phyloP scores from a whole-genome alignment of 352 stramenopile species.

The Hyaloperonospora arabidopsidis region DNA sequence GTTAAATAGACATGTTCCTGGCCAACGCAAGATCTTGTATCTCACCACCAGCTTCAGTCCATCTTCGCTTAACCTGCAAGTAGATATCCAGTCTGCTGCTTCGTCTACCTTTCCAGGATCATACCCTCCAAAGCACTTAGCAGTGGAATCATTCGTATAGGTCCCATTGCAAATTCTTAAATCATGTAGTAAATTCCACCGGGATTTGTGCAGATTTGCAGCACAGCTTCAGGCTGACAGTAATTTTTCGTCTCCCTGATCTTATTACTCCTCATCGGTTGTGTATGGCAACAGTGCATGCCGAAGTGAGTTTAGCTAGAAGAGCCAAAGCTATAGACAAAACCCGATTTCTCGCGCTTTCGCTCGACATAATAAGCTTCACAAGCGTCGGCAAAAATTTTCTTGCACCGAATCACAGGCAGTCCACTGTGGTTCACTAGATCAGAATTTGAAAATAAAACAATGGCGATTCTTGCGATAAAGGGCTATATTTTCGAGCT shows the following conservation, averaged over 20 bases:
- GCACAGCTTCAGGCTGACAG: constrained; percentile 71
- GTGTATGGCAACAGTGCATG: constrained; percentile 66
- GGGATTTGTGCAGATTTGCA: constrained; percentile 83
- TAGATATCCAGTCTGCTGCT: constrained; percentile 17
- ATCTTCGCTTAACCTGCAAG: constrained; percentile 25
- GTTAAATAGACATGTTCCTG: constrained; percentile 15
- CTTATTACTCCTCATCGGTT: constrained; percentile 70
- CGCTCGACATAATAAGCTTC: constrained; percentile 70
- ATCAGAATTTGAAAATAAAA: constrained; percentile 80
- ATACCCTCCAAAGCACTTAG: constrained; percentile 41
- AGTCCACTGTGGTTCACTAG: constrained; percentile 73
- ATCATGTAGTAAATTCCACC: constrained; percentile 76
- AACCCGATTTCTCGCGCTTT: constrained; percentile 64
- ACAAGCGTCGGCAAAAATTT: constrained; percentile 83
- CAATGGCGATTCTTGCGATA: constrained; percentile 77
- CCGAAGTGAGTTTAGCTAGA: constrained; percentile 13
- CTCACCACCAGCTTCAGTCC: constrained; percentile 30
- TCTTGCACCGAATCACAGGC: constrained; percentile 79
- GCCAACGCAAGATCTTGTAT: constrained; percentile 25
- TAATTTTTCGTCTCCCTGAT: constrained; percentile 49
- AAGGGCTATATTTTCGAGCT: constrained; percentile 79
- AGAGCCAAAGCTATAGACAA: constrained; percentile 60
- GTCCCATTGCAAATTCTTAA: constrained; percentile 78
- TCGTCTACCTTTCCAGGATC: constrained; percentile 28
- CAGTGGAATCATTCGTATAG: constrained; percentile 71